These are phyloP conservation scores for Trametopsis cervina DNA, from an alignment of 768 basidiomycete genomes.

Conservation along the genomic window DNA sequence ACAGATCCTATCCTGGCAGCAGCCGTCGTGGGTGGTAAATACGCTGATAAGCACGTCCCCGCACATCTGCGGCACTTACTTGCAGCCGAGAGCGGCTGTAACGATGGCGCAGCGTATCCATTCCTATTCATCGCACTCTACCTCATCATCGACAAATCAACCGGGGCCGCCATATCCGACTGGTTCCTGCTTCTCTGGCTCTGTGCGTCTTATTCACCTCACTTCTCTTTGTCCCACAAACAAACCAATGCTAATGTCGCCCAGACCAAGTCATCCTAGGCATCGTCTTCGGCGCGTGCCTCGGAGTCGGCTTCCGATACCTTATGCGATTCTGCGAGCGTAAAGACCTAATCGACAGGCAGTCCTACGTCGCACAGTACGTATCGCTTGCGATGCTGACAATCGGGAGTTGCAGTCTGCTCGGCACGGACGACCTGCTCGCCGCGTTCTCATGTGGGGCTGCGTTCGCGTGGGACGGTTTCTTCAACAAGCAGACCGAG, in stretches of 20 bases:
- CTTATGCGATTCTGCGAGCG: slow-evolving; percentile 91
- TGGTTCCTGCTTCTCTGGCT: slow-evolving; percentile 89
- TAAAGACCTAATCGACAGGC: slow-evolving; percentile 83
- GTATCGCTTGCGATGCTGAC: slow-evolving; percentile 77
- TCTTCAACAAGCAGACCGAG: slow-evolving; percentile 90
- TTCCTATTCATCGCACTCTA: slow-evolving; percentile 90
- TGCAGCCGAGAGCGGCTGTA: slow-evolving; percentile 80
- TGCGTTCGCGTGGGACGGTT: slow-evolving; percentile 95
- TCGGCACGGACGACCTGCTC: slow-evolving; percentile 91
- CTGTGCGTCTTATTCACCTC: slow-evolving; percentile 41
- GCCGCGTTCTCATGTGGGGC: slow-evolving; percentile 94
- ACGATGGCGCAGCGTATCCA: slow-evolving; percentile 96
- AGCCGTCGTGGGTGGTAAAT: slow-evolving; percentile 91
- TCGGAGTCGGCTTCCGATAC: slow-evolving; percentile 79
- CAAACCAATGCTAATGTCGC: slow-evolving; percentile 6
- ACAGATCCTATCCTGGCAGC: slow-evolving; percentile 94
- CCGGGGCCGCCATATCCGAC: slow-evolving; percentile 63
- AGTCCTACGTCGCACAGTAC: slow-evolving; percentile 93
- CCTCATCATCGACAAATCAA: slow-evolving; percentile 61
- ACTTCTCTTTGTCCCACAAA: background rate
- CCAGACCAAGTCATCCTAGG: slow-evolving; percentile 80
- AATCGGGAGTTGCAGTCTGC: slow-evolving; percentile 75
- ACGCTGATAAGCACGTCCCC: slow-evolving; percentile 95
- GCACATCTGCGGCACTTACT: slow-evolving; percentile 66
- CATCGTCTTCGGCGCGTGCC: slow-evolving; percentile 59